Percentiles rank a stretch among this genome's conserved stretches.
Conservation (phyloP, 2,329 filamentous ascomycete species). For the Trichoderma sp. region DNA sequence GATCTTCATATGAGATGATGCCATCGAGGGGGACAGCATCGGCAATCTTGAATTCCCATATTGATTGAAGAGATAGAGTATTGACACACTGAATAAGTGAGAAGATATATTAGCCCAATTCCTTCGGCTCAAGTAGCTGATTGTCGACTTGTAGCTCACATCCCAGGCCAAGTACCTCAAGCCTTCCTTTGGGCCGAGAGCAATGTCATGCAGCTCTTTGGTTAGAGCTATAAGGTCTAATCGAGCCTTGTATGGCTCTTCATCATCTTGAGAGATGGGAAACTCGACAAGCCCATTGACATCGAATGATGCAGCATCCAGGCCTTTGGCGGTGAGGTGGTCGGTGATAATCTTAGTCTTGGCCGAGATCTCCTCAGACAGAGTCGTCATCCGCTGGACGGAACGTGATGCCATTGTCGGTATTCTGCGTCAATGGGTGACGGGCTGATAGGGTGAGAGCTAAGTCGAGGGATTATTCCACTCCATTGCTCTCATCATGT, state of each 20-base stretch:
- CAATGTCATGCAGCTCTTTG: constrained; percentile 29
- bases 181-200: constrained; percentile 27
- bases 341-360: constrained; percentile 19
- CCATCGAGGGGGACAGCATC: constrained; percentile 28
- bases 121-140: not conserved
- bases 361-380: constrained; percentile 10
- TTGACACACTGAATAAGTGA: constrained; percentile 23
- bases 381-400: constrained; percentile 15
- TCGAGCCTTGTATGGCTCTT: constrained; percentile 15
- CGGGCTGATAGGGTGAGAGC: constrained; percentile 2
- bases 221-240: constrained; percentile 25
- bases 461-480: not conserved
- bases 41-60: constrained; percentile 31
- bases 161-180: constrained; percentile 29
- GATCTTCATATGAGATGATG: constrained; percentile 28
- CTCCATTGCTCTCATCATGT: not conserved
- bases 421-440: not conserved
- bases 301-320: constrained; percentile 20
- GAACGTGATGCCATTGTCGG: constrained; percentile 14
- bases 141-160: constrained; percentile 18
- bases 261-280: constrained; percentile 16
- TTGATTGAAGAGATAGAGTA: constrained; percentile 29
- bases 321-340: constrained; percentile 13
- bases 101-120: not conserved
- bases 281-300: constrained; percentile 17